Conservation (phyloP, 805 yeast genomes). For the Wickerhamiella brachini region DNA sequence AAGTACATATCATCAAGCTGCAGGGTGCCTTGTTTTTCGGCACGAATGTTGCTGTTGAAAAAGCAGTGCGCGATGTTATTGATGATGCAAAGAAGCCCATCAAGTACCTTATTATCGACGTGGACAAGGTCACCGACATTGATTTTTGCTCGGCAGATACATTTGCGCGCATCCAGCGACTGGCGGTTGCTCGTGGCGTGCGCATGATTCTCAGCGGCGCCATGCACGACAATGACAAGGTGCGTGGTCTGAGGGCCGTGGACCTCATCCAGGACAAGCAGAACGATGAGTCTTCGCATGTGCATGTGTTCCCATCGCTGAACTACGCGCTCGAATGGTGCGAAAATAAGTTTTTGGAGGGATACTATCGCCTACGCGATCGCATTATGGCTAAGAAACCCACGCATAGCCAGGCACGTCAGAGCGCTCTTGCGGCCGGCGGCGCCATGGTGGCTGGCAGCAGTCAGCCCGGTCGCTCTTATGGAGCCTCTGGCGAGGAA, state of each 20-base stretch:
- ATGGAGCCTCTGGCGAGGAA: background rate
- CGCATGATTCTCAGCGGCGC: slow-evolving; percentile 71
- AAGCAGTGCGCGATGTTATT: slow-evolving; percentile 38
- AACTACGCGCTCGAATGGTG: slow-evolving; percentile 94
- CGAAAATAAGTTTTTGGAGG: slow-evolving; percentile 72
- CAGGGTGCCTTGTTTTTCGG: slow-evolving; percentile 91
- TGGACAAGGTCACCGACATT: slow-evolving; percentile 61
- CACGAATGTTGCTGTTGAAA: slow-evolving; percentile 84
- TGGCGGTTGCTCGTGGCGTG: slow-evolving; percentile 54
- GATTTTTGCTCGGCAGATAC: slow-evolving; percentile 97
- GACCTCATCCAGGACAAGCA: slow-evolving; percentile 49
- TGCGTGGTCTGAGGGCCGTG: slow-evolving; percentile 65
- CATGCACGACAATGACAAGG: slow-evolving; percentile 46
- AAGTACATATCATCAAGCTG: slow-evolving; percentile 73
- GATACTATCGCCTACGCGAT: slow-evolving; percentile 35
- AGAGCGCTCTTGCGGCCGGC: background rate
- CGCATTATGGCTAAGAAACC: background rate
- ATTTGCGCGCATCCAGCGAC: slow-evolving; percentile 69
- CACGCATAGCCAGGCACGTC: background rate
- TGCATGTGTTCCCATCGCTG: slow-evolving; percentile 59
- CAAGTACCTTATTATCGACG: slow-evolving; percentile 69
- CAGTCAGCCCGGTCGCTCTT: background rate
- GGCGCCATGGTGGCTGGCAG: background rate
- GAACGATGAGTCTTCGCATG: slow-evolving; percentile 25
- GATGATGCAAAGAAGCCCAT: slow-evolving; percentile 47